Base-by-base conservation (phyloP, 768 basidiomycete species). In the Suillus occidentalis region DNA sequence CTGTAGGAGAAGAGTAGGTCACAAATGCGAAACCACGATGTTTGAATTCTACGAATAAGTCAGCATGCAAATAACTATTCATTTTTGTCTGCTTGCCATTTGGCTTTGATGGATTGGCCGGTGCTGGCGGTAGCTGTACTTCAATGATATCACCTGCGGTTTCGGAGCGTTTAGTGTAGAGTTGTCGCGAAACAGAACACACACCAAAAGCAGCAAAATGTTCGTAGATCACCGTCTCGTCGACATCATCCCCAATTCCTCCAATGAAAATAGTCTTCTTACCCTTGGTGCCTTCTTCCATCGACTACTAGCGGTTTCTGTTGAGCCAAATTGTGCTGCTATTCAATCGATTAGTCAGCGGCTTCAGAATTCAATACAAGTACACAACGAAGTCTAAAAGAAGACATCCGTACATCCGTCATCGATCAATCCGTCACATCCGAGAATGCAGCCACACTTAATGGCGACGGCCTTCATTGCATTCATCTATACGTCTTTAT, bases 1-100 rank as follows among this genome's bases (percentile, higher is more conserved):
- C 94, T 28, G 85, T 84, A 10, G 91, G 74, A 8, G 89, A 90
- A 13, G 87, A 79, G 74, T 87, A 99, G 2, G 95, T 95, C 57
- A 98, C 86, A 73, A 98, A 98, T 10, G 90, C 97, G 79, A 95
- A 98, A 12, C 96, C 97, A 53, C 95, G 88, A 75, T 94, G 93
- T 79, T 91, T 94, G n/a, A 78, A 77, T 66, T 90, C 91, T 91
- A 65, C 13, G 39, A 22, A 36, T 25, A 42, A n/a, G 34, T 25
- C 31, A 25, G 67, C 22, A 68, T 55, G 56, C 58, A 61, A 63
- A 42, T 61, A 67, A 61, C 62, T 58, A 36, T n/a, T 63, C 53
- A 34, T 7, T 66, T 5, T 77, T 36, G 34, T 28, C 18, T 6
- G 31, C 25, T 31, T 68, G 87, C 90, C 89, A 65, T 83, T 79